These are phyloP conservation scores for Xylaria sp. DNA, from an alignment of 2,329 filamentous ascomycete species.

Conservation along the genomic window DNA sequence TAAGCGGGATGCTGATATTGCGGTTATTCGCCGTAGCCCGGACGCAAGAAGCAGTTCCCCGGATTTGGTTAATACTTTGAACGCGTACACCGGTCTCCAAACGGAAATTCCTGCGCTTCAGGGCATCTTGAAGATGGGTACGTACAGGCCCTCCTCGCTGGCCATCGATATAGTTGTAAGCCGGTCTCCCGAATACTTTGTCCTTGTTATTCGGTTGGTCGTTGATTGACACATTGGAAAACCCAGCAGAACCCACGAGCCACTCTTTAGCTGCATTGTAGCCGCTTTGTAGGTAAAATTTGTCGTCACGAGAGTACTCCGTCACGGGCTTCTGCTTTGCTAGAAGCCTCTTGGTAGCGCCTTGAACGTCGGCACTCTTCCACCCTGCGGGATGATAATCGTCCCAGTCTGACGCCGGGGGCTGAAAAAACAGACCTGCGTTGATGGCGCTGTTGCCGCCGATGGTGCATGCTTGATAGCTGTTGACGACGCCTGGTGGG, in stretches of 20 bases:
- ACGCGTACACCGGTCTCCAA: slow-evolving; percentile 57
- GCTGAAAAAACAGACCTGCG: slow-evolving; percentile 63
- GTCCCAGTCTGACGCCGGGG: slow-evolving; percentile 63
- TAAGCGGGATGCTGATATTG: slow-evolving; percentile 47
- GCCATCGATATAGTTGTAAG: slow-evolving; percentile 60
- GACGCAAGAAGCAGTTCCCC: slow-evolving; percentile 55
- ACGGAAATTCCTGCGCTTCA: slow-evolving; percentile 55
- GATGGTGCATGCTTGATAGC: slow-evolving; percentile 61
- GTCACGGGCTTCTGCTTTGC: slow-evolving; percentile 56
- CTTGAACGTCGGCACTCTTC: slow-evolving; percentile 60
- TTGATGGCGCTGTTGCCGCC: slow-evolving; percentile 65
- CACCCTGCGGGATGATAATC: slow-evolving; percentile 60
- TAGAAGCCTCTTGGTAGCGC: slow-evolving; percentile 58
- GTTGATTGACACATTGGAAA: slow-evolving; percentile 59
- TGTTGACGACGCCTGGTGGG: slow-evolving; percentile 51
- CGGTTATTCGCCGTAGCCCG: slow-evolving; percentile 50
- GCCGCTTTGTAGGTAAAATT: slow-evolving; percentile 59
- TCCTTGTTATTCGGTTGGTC: slow-evolving; percentile 57
- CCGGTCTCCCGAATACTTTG: slow-evolving; percentile 59
- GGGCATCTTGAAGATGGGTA: slow-evolving; percentile 61
- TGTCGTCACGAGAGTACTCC: slow-evolving; percentile 56
- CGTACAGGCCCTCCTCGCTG: slow-evolving; percentile 60
- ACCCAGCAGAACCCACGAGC: slow-evolving; percentile 61
- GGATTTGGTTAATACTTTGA: slow-evolving; percentile 55
- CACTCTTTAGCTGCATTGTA: slow-evolving; percentile 59